A percentile compares a stretch with the other conserved stretches of the same genome.
phyloP scores from a whole-genome alignment of 345 rosid species.

The Crucihimalaya himalaica region DNA sequence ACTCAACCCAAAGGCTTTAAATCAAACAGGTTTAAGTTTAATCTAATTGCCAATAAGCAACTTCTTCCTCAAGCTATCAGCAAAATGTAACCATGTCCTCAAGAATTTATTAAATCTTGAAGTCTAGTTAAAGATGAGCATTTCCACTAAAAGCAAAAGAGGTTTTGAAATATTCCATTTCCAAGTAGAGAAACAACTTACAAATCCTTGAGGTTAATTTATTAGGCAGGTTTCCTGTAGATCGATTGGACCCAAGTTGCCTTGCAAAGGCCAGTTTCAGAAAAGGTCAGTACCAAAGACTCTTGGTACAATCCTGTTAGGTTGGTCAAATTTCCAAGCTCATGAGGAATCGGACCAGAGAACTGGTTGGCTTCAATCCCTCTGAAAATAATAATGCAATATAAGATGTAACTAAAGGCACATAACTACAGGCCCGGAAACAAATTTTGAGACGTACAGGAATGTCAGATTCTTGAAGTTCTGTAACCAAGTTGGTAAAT shows the following conservation, averaged over 20 bases:
- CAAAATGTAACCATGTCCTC: no score
- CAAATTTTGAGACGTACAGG: conserved; percentile 48
- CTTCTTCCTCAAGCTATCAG: no score
- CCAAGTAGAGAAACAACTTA: conserved; percentile 5
- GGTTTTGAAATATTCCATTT: no score
- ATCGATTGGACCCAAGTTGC: conserved; percentile 43
- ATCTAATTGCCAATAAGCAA: no score
- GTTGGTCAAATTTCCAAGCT: conserved; percentile 50
- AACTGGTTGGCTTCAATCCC: conserved; percentile 56
- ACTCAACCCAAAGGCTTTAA: no score
- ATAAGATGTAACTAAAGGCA: neutral
- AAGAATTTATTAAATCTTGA: no score
- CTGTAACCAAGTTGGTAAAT: conserved; percentile 49
- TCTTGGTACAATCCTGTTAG: conserved; percentile 44
- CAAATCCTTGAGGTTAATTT: conserved; percentile 27
- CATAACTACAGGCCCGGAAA: no score
- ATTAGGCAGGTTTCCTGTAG: conserved; percentile 45
- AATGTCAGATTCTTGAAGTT: conserved; percentile 44
- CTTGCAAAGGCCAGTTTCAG: conserved; percentile 35
- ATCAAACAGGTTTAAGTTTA: no score
- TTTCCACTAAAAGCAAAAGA: neutral
- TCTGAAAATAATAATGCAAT: conserved; percentile 34
- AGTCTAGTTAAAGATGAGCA: neutral
- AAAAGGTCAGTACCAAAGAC: neutral
- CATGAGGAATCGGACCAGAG: conserved; percentile 51